These are phyloP conservation scores for Leersia perrieri DNA, from an alignment of 176 grass and related monocot genomes.

Conservation along the genomic window DNA sequence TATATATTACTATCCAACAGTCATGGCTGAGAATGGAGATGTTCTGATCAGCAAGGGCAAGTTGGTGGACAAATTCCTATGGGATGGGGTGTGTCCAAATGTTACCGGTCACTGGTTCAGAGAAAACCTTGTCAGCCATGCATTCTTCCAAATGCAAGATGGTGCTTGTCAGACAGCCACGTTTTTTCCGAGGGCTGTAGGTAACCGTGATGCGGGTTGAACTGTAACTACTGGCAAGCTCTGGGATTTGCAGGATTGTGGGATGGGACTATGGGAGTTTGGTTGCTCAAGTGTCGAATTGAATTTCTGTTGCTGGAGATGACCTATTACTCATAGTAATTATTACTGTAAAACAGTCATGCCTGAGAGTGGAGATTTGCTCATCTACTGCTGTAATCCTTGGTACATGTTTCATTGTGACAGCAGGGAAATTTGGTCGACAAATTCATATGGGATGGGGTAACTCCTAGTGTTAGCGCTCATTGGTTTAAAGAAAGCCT, in stretches of 20 bases:
- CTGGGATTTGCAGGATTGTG: too few species aligned
- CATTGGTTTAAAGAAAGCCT: slow-evolving; percentile 7
- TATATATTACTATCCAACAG: not conserved
- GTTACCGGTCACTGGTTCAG: not conserved
- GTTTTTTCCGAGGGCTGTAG: too few species aligned
- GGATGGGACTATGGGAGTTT: too few species aligned
- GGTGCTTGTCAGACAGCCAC: not conserved
- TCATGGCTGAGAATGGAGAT: not conserved
- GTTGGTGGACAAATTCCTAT: not conserved
- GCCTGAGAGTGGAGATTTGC: not conserved
- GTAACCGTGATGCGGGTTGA: too few species aligned
- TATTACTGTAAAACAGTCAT: too few species aligned
- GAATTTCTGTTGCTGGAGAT: too few species aligned
- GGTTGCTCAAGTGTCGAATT: too few species aligned
- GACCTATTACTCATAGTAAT: too few species aligned
- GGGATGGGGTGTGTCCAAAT: too few species aligned
- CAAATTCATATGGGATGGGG: too few species aligned
- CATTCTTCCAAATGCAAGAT: not conserved
- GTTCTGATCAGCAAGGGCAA: not conserved
- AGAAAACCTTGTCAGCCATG: slow-evolving; percentile 18
- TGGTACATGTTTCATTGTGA: not conserved
- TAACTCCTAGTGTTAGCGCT: too few species aligned
- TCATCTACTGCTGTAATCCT: accelerated
- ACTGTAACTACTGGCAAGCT: too few species aligned
- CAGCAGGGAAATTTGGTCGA: not conserved